Evolutionary conservation across 179 eudicot genomes (phyloP).

Genomic region (Amaranthus tricolor): DNA sequence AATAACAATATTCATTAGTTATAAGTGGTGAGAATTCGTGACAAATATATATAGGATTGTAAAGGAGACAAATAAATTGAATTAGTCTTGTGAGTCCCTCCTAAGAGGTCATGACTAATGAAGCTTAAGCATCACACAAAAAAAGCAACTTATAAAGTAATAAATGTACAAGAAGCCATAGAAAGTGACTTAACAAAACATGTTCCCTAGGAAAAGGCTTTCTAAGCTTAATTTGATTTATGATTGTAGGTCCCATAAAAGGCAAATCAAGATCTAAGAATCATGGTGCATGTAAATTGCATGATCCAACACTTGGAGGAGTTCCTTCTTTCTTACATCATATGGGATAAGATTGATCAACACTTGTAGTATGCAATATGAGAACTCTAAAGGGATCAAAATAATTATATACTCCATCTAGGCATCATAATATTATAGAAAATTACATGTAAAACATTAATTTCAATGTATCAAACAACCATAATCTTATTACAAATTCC

Average conservation of each 20-base stretch:
- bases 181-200: constrained; percentile 11
- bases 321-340: not conserved
- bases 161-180: not conserved
- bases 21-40: too few species aligned
- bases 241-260: constrained; percentile 3
- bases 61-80: not conserved
- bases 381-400: not conserved
- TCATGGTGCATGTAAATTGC: not conserved
- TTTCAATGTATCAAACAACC: too few species aligned
- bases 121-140: not conserved
- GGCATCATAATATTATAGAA: too few species aligned
- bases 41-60: too few species aligned
- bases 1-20: not conserved
- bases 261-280: not conserved
- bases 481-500: too few species aligned
- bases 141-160: not conserved
- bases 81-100: not conserved
- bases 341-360: not conserved
- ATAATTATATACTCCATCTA: too few species aligned
- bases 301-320: constrained; percentile 8
- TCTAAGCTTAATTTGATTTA: not conserved
- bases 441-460: too few species aligned
- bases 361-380: not conserved
- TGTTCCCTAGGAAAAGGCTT: constrained; percentile 8
- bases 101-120: not conserved